phyloP scores from a whole-genome alignment of 2,329 filamentous ascomycete genomes.

The Daldinia eschscholtzii region DNA sequence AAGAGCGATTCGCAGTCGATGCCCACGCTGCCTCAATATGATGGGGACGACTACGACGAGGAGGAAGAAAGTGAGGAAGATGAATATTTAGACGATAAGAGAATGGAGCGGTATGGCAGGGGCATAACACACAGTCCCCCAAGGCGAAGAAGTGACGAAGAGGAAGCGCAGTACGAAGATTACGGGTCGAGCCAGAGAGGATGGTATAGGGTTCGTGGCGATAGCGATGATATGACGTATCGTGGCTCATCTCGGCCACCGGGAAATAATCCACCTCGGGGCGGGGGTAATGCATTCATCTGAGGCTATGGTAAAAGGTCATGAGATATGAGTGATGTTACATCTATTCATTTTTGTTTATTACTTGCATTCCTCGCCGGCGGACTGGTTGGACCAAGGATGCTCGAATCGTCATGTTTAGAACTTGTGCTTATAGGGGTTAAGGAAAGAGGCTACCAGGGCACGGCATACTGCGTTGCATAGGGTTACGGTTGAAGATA shows the following conservation, averaged over 20 bases:
- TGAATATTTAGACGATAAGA: slow-evolving; percentile 51
- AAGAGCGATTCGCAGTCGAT: slow-evolving; percentile 70
- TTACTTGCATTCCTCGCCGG: slow-evolving; percentile 20
- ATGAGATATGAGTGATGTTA: slow-evolving; percentile 48
- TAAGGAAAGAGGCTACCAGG: slow-evolving; percentile 10
- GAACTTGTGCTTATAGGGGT: slow-evolving; percentile 4
- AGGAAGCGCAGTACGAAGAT: slow-evolving; percentile 47
- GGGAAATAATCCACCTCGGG: slow-evolving; percentile 39
- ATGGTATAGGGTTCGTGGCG: slow-evolving; percentile 43
- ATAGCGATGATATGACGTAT: slow-evolving; percentile 41
- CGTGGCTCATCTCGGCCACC: slow-evolving; percentile 42
- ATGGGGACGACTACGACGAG: slow-evolving; percentile 53
- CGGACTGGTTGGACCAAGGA: slow-evolving; percentile 31
- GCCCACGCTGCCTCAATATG: slow-evolving; percentile 54
- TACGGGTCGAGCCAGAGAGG: slow-evolving; percentile 45
- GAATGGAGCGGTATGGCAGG: slow-evolving; percentile 55
- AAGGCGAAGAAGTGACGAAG: slow-evolving; percentile 51
- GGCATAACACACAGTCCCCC: slow-evolving; percentile 58
- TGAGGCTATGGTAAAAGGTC: slow-evolving; percentile 28
- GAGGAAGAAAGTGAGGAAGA: slow-evolving; percentile 50
- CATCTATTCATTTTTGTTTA: slow-evolving; percentile 43
- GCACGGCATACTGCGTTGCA: slow-evolving; percentile 23
- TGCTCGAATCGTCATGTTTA: slow-evolving; percentile 21
- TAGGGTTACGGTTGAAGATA: slow-evolving; percentile 30
- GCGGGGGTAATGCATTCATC: slow-evolving; percentile 36